A percentile compares a stretch with the other conserved stretches of the same genome.
These are phyloP conservation scores for Penicillium aurantiogriseum DNA, from an alignment of 2,329 filamentous ascomycete genomes.

Conservation along the genomic window DNA sequence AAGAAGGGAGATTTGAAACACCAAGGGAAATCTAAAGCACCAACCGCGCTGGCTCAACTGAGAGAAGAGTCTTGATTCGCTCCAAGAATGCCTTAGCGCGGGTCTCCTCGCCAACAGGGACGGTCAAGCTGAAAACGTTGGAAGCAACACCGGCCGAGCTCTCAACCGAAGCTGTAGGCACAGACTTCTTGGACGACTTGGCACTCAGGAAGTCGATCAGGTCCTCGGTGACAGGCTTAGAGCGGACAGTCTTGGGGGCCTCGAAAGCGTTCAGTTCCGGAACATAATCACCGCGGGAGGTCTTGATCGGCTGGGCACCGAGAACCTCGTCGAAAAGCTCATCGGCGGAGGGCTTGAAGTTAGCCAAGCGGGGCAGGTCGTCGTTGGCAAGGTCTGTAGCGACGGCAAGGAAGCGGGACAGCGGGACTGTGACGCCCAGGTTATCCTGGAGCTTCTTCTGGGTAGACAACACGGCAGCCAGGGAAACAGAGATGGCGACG, in stretches of 20 bases:
- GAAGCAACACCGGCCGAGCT: conserved; percentile 52
- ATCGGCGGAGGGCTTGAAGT: conserved; percentile 66
- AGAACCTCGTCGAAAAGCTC: conserved; percentile 90
- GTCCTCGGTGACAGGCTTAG: conserved; percentile 58
- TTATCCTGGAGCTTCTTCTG: conserved; percentile 77
- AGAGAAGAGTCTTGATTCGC: conserved; percentile 78
- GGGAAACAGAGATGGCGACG: conserved; percentile 72
- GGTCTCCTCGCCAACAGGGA: conserved; percentile 76
- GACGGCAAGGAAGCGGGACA: conserved; percentile 82
- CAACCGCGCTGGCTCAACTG: conserved; percentile 74
- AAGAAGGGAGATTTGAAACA: conserved; percentile 15
- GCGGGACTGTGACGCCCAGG: conserved; percentile 75
- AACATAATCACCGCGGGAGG: conserved; percentile 62
- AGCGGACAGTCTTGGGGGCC: conserved; percentile 27
- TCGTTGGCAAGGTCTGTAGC: conserved; percentile 87
- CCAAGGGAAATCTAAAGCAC: conserved; percentile 49
- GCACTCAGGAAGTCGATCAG: conserved; percentile 78
- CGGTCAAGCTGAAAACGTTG: conserved; percentile 79
- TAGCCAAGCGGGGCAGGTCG: conserved; percentile 67
- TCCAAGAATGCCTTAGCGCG: conserved; percentile 79
- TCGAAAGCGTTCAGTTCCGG: conserved; percentile 66
- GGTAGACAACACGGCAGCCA: conserved; percentile 73
- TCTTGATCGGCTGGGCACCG: conserved; percentile 51
- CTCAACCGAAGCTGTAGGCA: conserved; percentile 23
- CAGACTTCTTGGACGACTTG: conserved; percentile 38